Percentiles rank a stretch among this genome's conserved stretches.
phyloP scores from a whole-genome alignment of 352 stramenopile genomes.

The Globisporangium echinulatum region DNA sequence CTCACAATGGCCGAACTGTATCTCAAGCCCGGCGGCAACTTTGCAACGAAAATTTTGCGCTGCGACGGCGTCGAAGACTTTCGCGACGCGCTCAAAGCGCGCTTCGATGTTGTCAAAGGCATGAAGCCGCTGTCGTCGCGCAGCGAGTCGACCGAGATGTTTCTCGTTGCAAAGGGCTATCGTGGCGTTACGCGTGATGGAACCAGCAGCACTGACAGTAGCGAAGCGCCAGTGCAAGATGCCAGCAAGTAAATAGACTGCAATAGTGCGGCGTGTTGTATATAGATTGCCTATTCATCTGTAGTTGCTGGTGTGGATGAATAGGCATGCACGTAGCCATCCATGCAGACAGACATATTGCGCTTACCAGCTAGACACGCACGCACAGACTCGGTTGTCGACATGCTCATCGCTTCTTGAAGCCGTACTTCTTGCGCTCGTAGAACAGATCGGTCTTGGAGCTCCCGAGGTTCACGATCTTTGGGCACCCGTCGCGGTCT shows the following conservation, averaged over 20 bases:
- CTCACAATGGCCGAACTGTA: slow-evolving; percentile 82
- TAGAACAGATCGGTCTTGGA: slow-evolving; percentile 98
- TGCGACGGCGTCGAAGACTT: slow-evolving; percentile 76
- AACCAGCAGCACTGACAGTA: not conserved
- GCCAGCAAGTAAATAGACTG: not conserved
- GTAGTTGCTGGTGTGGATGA: too few relatives aligned
- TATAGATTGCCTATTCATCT: too few relatives aligned
- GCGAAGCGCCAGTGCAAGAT: not conserved
- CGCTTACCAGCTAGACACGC: not conserved
- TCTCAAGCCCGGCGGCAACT: slow-evolving; percentile 64
- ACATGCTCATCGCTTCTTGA: slow-evolving; percentile 81
- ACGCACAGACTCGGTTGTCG: too few relatives aligned
- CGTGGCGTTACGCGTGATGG: slow-evolving; percentile 12
- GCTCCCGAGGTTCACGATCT: slow-evolving; percentile 98
- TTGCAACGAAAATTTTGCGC: slow-evolving; percentile 79
- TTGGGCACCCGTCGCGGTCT: slow-evolving; percentile 97
- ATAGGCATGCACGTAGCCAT: too few relatives aligned
- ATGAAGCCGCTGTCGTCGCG: slow-evolving; percentile 78
- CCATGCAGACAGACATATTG: too few relatives aligned
- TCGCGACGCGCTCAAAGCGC: slow-evolving; percentile 58
- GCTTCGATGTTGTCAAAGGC: slow-evolving; percentile 65
- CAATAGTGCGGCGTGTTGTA: too few relatives aligned
- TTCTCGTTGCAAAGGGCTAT: slow-evolving; percentile 73
- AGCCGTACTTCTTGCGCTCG: slow-evolving; percentile 97
- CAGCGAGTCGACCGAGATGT: slow-evolving; percentile 82